Evolutionary conservation across 2,329 filamentous ascomycete species (phyloP), one percentile per base, ranked within the genome.

Genomic region (Emydomyces testavorans): DNA sequence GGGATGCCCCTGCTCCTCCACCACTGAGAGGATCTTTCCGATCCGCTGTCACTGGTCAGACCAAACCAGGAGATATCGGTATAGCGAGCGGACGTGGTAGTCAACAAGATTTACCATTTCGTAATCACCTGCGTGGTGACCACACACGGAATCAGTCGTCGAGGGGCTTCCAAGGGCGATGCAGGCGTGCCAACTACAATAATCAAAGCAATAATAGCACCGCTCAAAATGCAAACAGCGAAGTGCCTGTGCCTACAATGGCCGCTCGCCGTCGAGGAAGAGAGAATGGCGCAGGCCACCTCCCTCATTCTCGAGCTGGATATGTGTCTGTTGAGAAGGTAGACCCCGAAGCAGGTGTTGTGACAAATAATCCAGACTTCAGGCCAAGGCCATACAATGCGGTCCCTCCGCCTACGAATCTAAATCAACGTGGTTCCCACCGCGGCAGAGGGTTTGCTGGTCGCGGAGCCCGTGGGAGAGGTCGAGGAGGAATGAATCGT

Each of bases 21-120:
- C 73, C 77, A n/a, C 65, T 82, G 24, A 67, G 67, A 48, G 75
- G 76, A 15, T 77, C 75, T 15, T 82, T 74, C 65, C 69, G 75
- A 35, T 75, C 76, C 49, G 78, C 76, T 35, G 67, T 78, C 15
- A 59, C 67, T 29, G 75, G 76, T 37, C 62, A 68, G 29, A 58
- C 65, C 38, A 66, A 65, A 49, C 65, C 63, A 38, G 58, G 59
- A 35, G 61, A 62, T 28, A 62, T 61, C 18, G 63, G 63, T 18
- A 57, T 60, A n/a, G 59, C 62, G 7, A 61, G 63, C 47, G 62
- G 61, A 2, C 62, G 61, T 40, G 65, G 64, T 37, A 43, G 20
- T 18, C 39, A 62, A 58, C 46, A 60, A 57, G 20, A 53, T 42
- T 37, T 53, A 37, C 50, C 50, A 51, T 40, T 56, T 59, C 43